A percentile compares a stretch with the other conserved stretches of the same genome.
Evolutionary conservation across 2,329 filamentous ascomycete genomes (phyloP).

Genomic region (Fusarium brachygibbosum): DNA sequence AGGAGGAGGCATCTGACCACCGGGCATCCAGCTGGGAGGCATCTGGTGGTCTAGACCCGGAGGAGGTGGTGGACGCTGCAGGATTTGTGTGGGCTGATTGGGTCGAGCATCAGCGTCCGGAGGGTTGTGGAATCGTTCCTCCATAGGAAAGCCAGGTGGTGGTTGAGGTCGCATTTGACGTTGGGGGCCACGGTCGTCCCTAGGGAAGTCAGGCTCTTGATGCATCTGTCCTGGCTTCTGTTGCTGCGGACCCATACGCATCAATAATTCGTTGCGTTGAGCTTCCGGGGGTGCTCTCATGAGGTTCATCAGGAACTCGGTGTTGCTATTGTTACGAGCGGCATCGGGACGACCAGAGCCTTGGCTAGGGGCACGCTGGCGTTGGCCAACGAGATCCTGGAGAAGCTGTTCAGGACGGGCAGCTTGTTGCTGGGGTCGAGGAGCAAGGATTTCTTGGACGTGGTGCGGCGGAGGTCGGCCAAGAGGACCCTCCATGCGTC

Average conservation of each 20-base stretch:
- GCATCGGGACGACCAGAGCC: conserved; percentile 61
- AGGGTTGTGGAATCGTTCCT: conserved; percentile 65
- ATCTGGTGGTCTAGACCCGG: conserved; percentile 73
- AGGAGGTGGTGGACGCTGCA: conserved; percentile 72
- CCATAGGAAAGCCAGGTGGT: conserved; percentile 65
- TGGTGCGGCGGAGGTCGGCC: conserved; percentile 58
- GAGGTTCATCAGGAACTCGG: conserved; percentile 87
- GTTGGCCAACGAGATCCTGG: conserved; percentile 71
- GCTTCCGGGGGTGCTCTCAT: conserved; percentile 72
- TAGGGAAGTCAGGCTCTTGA: conserved; percentile 61
- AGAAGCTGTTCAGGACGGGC: conserved; percentile 71
- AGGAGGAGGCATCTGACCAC: conserved; percentile 60
- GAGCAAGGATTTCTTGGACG: conserved; percentile 67
- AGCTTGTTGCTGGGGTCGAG: conserved; percentile 64
- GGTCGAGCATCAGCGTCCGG: conserved; percentile 62
- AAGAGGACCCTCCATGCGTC: conserved; percentile 57
- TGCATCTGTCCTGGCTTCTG: conserved; percentile 47
- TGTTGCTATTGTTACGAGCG: conserved; percentile 71
- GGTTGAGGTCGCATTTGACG: conserved; percentile 61
- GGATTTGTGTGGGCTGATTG: conserved; percentile 72
- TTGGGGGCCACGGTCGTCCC: conserved; percentile 53
- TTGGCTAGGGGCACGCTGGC: conserved; percentile 68
- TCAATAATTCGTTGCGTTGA: conserved; percentile 66
- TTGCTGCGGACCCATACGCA: conserved; percentile 65
- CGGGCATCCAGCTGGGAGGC: conserved; percentile 67